Conservation (phyloP, 495 filamentous ascomycete genomes). For the Darksidea phi region DNA sequence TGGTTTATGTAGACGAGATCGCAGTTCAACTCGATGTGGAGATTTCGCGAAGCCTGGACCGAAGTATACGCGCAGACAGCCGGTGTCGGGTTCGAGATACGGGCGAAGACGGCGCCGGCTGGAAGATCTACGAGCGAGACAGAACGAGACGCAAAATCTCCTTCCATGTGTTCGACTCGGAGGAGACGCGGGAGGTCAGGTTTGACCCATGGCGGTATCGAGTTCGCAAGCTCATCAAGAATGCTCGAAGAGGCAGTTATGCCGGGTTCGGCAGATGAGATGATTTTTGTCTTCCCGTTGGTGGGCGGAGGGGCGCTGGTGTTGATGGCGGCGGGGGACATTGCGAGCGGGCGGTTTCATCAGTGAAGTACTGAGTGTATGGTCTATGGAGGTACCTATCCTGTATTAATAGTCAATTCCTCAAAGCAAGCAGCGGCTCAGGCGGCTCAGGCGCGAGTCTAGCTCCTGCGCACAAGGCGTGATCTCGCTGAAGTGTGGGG, state of each 20-base stretch:
- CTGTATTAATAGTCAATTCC: no score
- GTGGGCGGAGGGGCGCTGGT: constrained; percentile 6
- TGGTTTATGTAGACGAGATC: constrained; percentile 77
- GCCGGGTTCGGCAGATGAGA: constrained; percentile 19
- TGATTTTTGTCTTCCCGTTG: not conserved
- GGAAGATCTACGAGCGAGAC: constrained; percentile 61
- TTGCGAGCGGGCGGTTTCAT: not conserved
- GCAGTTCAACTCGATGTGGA: constrained; percentile 71
- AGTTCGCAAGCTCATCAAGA: not conserved
- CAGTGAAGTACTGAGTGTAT: no score
- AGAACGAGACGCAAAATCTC: constrained; percentile 60
- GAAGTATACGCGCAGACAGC: constrained; percentile 61
- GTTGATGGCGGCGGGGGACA: constrained; percentile 32
- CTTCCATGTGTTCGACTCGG: constrained; percentile 43
- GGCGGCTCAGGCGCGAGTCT: no score
- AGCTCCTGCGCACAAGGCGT: no score
- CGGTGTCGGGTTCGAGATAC: constrained; percentile 50
- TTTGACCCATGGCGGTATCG: constrained; percentile 32
- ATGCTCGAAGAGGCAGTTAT: constrained; percentile 22
- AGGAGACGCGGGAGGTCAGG: constrained; percentile 54
- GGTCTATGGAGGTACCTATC: no score
- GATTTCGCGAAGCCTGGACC: constrained; percentile 61
- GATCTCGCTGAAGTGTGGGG: no score
- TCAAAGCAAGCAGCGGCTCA: no score
- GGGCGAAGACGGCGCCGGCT: constrained; percentile 61